phyloP scores from a whole-genome alignment of 2,329 filamentous ascomycete species.

The Ophidiomyces ophidiicola region DNA sequence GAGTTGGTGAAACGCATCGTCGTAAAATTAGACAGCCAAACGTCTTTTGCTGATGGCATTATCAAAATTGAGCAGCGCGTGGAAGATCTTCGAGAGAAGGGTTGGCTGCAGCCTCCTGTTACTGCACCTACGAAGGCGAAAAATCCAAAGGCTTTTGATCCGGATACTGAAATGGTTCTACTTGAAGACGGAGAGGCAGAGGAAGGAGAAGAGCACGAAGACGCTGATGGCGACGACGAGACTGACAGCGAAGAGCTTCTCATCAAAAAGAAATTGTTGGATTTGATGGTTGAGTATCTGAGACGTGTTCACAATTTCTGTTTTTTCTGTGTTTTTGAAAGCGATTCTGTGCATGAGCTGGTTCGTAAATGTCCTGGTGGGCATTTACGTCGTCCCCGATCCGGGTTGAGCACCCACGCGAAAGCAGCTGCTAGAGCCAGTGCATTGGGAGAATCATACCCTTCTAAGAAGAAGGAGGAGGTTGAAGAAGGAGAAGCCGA shows the following conservation, averaged over 20 bases:
- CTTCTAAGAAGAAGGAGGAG: conserved; percentile 62
- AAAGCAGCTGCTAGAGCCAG: conserved; percentile 79
- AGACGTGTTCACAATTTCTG: conserved; percentile 97
- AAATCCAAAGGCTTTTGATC: conserved; percentile 42
- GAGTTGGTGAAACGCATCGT: conserved; percentile 70
- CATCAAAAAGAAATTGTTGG: conserved; percentile 90
- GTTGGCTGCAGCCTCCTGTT: conserved; percentile 56
- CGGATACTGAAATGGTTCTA: conserved; percentile 30
- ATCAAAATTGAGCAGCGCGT: conserved; percentile 76
- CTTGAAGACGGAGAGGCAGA: conserved; percentile 54
- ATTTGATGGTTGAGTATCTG: conserved; percentile 90
- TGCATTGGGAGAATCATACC: conserved; percentile 69
- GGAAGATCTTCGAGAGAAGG: conserved; percentile 63
- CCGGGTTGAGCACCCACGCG: conserved; percentile 68
- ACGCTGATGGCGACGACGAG: conserved; percentile 58
- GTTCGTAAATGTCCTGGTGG: conserved; percentile 92
- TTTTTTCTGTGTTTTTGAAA: conserved; percentile 99
- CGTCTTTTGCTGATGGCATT: conserved; percentile 65
- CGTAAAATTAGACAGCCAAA: conserved; percentile 71
- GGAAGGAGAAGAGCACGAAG: conserved; percentile 67
- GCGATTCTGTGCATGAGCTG: conserved; percentile 90
- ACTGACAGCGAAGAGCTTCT: conserved; percentile 80
- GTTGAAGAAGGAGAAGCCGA: conserved; percentile 52
- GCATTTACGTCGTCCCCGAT: conserved; percentile 83
- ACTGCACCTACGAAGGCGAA: conserved; percentile 31